Base-by-base conservation (phyloP, 805 yeast species). In the Saccharomycopsis sp. region DNA sequence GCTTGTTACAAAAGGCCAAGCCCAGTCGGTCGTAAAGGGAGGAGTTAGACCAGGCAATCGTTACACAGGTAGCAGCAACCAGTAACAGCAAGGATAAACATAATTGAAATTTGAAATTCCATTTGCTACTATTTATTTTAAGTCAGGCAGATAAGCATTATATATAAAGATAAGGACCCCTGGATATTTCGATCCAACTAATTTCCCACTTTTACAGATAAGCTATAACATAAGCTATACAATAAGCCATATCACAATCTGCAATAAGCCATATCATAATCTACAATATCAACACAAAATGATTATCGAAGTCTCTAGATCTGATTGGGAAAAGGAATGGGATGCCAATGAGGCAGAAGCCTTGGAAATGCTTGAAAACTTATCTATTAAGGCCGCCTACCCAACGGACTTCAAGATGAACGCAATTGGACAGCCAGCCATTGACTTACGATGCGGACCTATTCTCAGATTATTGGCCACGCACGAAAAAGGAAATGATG, bases 371-470 rank as follows among this genome's bases (percentile, higher is more conserved):
- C 12, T 44, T 17, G 49, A 44, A 44, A 44, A 44, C 22, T 44
- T 44, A 12, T 44, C 49, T 7, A 44, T 44, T 12, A 44, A 44
- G 49, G 49, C 49, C 22, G 49, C 49, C 7, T 44, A 44, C 12
- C 22, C 49, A 12, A 44, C 49, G 7, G 49, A 49, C 15, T 49
- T 49, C 24, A 19, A 49, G 24, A 20, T 49, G 23, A 49, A 49
- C n/a, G 24, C 52, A 22, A 42, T 58, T 54, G 60, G 60, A 9
- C 22, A 29, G 41, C 73, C 71, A 2, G 53, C 64, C 25, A 24
- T 50, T 55, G 76, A 79, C 44, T 73, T 85, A 19, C 72, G 77
- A 54, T 84, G 90, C 69, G 97, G 97, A 1, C 97, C 97, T 0
- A 74, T 85, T 34, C 71, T 92, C 54, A 75, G 93, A 59, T 79